phyloP scores from a whole-genome alignment of 805 yeast species.

The Blastobotrys terrestris region DNA sequence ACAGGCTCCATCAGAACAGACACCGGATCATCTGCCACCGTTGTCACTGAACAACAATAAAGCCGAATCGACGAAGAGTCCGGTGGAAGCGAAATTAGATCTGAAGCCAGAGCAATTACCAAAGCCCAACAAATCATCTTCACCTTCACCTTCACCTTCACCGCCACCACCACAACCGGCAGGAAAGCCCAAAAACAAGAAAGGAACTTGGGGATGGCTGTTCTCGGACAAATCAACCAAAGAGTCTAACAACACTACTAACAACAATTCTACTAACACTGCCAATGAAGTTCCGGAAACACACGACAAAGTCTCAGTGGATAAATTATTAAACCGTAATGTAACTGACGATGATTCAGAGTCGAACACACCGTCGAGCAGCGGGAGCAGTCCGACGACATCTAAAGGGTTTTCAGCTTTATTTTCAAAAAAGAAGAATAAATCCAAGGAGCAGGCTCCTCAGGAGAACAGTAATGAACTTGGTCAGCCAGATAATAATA shows the following conservation, averaged over 20 bases:
- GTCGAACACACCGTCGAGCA: neutral
- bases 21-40: slow-evolving; percentile 1
- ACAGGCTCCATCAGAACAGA: neutral
- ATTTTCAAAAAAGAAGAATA: slow-evolving; percentile 17
- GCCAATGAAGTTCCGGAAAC: neutral
- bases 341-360: slow-evolving; percentile 3
- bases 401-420: slow-evolving; percentile 15
- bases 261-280: neutral
- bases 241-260: neutral
- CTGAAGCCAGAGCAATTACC: neutral
- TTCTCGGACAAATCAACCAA: slow-evolving; percentile 7
- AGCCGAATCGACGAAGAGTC: neutral
- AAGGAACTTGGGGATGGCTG: slow-evolving; percentile 16
- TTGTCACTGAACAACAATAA: no score
- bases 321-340: slow-evolving; percentile 12
- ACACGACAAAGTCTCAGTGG: slow-evolving; percentile 13
- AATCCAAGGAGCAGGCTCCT: slow-evolving; percentile 5
- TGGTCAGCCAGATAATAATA: neutral
- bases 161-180: slow-evolving; percentile 3
- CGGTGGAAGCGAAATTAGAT: neutral
- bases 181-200: slow-evolving; percentile 5
- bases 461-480: neutral
- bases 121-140: neutral
- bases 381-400: slow-evolving; percentile 2
- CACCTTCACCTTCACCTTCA: slow-evolving; percentile 3